These are phyloP conservation scores for Volvox africanus DNA, from an alignment of 139 green algal species.

Conservation along the genomic window DNA sequence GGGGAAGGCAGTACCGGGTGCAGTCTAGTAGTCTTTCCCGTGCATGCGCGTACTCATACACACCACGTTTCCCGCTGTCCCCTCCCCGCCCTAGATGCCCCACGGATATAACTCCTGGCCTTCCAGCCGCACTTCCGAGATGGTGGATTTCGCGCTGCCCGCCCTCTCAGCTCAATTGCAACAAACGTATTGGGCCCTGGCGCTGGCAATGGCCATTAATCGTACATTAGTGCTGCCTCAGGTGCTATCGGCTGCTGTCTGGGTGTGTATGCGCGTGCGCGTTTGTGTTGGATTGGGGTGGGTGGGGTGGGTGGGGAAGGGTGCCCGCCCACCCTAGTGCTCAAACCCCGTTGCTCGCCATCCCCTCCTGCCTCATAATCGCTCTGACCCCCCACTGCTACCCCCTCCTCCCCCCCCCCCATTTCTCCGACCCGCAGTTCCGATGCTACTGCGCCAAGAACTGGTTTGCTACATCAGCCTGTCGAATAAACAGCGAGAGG, in stretches of 20 bases:
- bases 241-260: conserved; percentile 10
- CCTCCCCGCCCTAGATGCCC: not conserved
- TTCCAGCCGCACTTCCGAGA: conserved; percentile 27
- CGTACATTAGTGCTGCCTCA: conserved; percentile 52
- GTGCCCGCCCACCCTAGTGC: no score
- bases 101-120: conserved; percentile 3
- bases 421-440: conserved; percentile 41
- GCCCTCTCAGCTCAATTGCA: conserved; percentile 43
- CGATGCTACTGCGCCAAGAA: conserved; percentile 65
- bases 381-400: no score
- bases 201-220: conserved; percentile 32
- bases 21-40: no score
- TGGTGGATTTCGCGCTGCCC: conserved; percentile 42
- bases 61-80: not conserved
- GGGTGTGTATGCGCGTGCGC: not conserved
- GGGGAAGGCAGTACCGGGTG: no score
- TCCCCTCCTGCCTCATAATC: no score
- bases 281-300: not conserved
- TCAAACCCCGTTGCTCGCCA: no score
- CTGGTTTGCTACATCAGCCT: conserved; percentile 41
- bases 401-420: no score
- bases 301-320: not conserved
- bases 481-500: conserved; percentile 52
- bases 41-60: no score
- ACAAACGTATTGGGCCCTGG: conserved; percentile 51